Evolutionary conservation across 106 monocot species (phyloP).

Genomic region (Triglochin maritima): DNA sequence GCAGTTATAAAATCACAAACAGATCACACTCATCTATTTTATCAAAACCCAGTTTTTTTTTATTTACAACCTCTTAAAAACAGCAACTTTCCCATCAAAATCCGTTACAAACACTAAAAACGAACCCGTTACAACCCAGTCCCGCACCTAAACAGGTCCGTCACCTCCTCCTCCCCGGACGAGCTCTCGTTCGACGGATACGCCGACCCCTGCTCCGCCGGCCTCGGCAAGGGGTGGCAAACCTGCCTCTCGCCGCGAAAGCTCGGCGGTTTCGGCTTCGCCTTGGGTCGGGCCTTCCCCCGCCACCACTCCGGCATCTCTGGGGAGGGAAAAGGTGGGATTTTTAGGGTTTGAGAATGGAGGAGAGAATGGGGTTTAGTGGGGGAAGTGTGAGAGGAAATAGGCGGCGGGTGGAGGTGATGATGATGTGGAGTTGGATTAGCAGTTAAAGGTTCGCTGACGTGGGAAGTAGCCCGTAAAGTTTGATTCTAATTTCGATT

Average conservation of each 20-base stretch:
- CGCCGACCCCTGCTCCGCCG: conserved; percentile 9
- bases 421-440: neutral
- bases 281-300: conserved; percentile 17
- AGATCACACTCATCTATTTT: too few species aligned
- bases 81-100: too few species aligned
- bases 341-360: neutral
- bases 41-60: too few species aligned
- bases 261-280: conserved; percentile 3
- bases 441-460: too few species aligned
- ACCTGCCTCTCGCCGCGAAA: too few species aligned
- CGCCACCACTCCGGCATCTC: conserved; percentile 69
- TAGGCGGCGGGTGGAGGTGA: neutral
- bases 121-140: conserved; percentile 1
- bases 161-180: conserved; percentile 10
- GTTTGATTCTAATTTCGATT: neutral
- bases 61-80: too few species aligned
- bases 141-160: conserved; percentile 48
- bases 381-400: neutral
- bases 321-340: neutral
- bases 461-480: neutral
- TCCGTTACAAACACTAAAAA: too few species aligned
- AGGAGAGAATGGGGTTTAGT: neutral
- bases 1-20: too few species aligned
- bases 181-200: conserved; percentile 48
- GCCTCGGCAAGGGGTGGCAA: neutral